Base-by-base conservation (phyloP, 495 filamentous ascomycete genomes). In the Aspergillus taichungensis region DNA sequence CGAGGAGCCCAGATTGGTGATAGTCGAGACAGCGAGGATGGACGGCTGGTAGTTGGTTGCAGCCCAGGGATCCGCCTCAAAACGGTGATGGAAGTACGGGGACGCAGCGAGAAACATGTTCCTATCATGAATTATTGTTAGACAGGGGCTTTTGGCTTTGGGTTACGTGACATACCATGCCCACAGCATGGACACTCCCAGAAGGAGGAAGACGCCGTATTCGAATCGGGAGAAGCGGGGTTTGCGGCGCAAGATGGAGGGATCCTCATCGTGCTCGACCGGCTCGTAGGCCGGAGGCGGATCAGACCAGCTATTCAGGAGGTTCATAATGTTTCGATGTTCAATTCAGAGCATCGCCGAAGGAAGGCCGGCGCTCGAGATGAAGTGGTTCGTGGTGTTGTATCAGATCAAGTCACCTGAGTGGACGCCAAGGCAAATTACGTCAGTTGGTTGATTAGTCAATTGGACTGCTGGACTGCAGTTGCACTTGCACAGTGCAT, bases 41-140 rank as follows among this genome's bases (percentile, higher is more conserved):
- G 87, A 79, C 3, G 88, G 80, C 56, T 95, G 89, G 64, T 94
- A 97, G 70, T 88, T 81, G 11, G 70, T 66, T 13, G 82, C 75
- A 42, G 91, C 81, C 72, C 79, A 84, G 36, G 79, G 69, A 57
- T 80, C 72, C 34, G 75, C 75, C 34, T 71, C 61, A 61, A 99
- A 95, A 46, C 94, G 88, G 40, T 64, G 70, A 56, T 90, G 81
- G 72, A 99, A 95, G 71, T 95, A 96, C 6, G 90, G 87, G 9
- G 86, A 86, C 7, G 90, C 89, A 12, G 94, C 92, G 49, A 99
- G 78, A 69, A 97, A 95, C 91, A 95, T 95, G 70, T 95, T 97
- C 90, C 90, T 95, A 47, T 43, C 3, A 46, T n/a, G 8, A 3
- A 31, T n/a, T 14, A 33, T 3, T 8, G 38, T 49, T 34, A 45